A percentile compares a stretch with the other conserved stretches of the same genome.
phyloP scores from a whole-genome alignment of 148 eudicot genomes.

The Rheum nobile region DNA sequence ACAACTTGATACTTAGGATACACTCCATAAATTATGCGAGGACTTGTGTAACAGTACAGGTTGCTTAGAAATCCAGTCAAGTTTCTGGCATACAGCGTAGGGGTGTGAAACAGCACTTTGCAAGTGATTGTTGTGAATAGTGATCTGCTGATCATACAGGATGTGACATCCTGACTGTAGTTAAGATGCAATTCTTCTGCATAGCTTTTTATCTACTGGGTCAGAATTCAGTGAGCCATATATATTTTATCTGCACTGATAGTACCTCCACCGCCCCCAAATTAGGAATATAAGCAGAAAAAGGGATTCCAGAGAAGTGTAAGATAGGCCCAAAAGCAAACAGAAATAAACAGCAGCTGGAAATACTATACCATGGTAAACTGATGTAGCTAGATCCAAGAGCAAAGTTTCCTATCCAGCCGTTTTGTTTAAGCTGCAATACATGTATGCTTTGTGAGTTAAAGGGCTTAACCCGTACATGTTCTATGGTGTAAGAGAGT shows the following conservation, averaged over 20 bases:
- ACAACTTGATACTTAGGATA: background rate
- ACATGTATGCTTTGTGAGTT: constrained; percentile 7
- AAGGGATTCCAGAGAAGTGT: background rate
- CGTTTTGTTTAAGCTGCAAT: constrained; percentile 93
- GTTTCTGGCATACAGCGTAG: background rate
- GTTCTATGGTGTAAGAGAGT: background rate
- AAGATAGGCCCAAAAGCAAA: background rate
- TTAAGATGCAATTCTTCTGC: background rate
- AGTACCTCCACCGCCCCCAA: background rate
- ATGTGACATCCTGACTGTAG: background rate
- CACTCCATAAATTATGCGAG: background rate
- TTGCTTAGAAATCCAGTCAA: background rate
- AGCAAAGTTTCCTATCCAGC: constrained; percentile 97
- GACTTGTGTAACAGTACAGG: too few species aligned
- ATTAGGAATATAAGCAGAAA: constrained; percentile 1
- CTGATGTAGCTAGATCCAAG: constrained; percentile 93
- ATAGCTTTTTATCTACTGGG: background rate
- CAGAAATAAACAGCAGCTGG: background rate
- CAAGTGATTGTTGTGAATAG: too few species aligned
- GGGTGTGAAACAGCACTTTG: background rate
- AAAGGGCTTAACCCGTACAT: background rate
- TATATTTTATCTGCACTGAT: background rate
- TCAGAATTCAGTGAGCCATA: background rate
- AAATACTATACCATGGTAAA: constrained; percentile 66
- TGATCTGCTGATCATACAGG: background rate